phyloP scores from a whole-genome alignment of 2,329 filamentous ascomycete genomes.

The Amphichorda felina region DNA sequence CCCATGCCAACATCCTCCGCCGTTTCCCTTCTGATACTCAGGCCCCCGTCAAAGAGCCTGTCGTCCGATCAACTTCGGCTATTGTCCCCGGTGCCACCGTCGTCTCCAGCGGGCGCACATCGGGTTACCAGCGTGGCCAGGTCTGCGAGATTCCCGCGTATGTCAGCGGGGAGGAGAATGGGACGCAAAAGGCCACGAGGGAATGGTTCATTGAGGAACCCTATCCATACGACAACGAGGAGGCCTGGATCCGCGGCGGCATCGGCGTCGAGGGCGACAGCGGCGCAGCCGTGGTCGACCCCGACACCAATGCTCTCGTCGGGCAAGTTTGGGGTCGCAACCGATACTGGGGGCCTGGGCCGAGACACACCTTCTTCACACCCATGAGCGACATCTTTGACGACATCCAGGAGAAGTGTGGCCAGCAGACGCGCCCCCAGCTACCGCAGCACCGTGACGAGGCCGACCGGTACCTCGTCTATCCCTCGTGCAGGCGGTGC shows the following conservation, averaged over 20 bases:
- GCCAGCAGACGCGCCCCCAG: slow-evolving; percentile 22
- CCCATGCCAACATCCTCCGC: no score
- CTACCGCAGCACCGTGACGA: slow-evolving; percentile 28
- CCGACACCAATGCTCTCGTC: slow-evolving; percentile 22
- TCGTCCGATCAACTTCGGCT: no score
- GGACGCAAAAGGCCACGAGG: slow-evolving; percentile 27
- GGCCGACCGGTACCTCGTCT: slow-evolving; percentile 23
- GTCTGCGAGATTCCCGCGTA: slow-evolving; percentile 31
- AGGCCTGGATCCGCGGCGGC: slow-evolving; percentile 31
- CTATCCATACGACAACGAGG: slow-evolving; percentile 21
- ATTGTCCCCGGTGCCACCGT: no score
- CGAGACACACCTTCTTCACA: slow-evolving; percentile 28
- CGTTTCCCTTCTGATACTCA: no score
- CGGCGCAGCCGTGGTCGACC: slow-evolving; percentile 29
- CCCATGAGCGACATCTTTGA: slow-evolving; percentile 31
- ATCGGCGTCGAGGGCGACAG: slow-evolving; percentile 32
- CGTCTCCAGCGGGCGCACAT: no score
- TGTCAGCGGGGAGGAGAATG: slow-evolving; percentile 23
- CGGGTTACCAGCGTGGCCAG: slow-evolving; percentile 26
- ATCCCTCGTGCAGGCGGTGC: slow-evolving; percentile 27
- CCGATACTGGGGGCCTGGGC: slow-evolving; percentile 27
- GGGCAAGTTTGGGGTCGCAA: slow-evolving; percentile 33
- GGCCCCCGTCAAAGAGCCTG: no score
- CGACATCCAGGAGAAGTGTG: slow-evolving; percentile 31
- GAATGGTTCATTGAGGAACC: slow-evolving; percentile 34